These are phyloP conservation scores for Coniochaeta hoffmannii DNA, from an alignment of 2,329 filamentous ascomycete genomes.

Conservation along the genomic window DNA sequence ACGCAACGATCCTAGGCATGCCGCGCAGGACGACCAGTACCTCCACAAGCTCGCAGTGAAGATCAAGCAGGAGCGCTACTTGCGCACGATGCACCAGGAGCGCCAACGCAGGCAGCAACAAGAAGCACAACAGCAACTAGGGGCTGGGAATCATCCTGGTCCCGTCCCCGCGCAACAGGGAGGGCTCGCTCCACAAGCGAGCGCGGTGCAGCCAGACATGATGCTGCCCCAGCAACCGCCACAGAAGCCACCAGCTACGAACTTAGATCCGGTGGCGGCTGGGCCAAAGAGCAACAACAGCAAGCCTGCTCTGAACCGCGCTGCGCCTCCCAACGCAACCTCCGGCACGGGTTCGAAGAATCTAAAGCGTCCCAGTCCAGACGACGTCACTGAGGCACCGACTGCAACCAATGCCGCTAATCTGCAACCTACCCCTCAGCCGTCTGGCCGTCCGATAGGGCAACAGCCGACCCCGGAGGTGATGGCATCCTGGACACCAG, in stretches of 20 bases:
- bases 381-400: constrained; percentile 31
- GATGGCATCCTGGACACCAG: constrained; percentile 32
- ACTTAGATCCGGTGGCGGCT: constrained; percentile 14
- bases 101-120: constrained; percentile 13
- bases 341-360: constrained; percentile 33
- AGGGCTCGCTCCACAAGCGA: not conserved
- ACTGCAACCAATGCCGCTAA: constrained; percentile 13
- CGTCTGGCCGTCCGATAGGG: constrained; percentile 14
- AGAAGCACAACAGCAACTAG: constrained; percentile 11
- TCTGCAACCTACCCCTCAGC: constrained; percentile 22
- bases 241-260: constrained; percentile 7
- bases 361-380: constrained; percentile 42
- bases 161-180: constrained; percentile 6
- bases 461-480: constrained; percentile 25
- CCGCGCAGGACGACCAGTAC: not conserved
- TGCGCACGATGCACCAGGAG: constrained; percentile 10
- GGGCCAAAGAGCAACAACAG: constrained; percentile 13
- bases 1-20: not conserved
- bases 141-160: not conserved
- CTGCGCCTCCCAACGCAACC: constrained; percentile 26
- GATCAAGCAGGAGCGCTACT: not conserved
- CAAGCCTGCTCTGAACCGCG: constrained; percentile 25
- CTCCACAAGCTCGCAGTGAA: not conserved
- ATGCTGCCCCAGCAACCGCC: constrained; percentile 4
- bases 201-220: not conserved